Conservation (phyloP, 257 asterid genomes). For the Primulina huaijiensis region DNA sequence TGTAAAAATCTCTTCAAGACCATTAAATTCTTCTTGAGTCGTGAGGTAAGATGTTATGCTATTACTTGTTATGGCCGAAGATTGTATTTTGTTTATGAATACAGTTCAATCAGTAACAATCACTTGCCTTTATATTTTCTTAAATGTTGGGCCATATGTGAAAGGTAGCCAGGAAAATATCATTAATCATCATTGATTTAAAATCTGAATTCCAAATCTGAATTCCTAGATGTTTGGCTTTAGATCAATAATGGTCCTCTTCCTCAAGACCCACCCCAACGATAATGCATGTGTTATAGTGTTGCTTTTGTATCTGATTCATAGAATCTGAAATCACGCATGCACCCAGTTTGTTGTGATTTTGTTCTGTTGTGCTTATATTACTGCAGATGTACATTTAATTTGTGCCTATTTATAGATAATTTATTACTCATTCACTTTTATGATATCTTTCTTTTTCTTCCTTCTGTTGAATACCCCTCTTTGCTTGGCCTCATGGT, state of each 20-base stretch:
- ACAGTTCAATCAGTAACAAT: not conserved
- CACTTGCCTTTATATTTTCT: too few relatives aligned
- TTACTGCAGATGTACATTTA: not conserved
- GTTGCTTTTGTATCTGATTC: not conserved
- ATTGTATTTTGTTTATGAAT: not conserved
- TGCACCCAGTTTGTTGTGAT: not conserved
- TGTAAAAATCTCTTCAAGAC: constrained; percentile 71
- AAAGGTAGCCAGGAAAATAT: too few relatives aligned
- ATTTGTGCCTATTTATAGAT: not conserved
- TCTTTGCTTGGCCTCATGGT: not conserved
- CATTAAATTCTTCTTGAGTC: constrained; percentile 77
- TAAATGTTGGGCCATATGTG: too few relatives aligned
- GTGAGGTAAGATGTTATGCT: constrained; percentile 59
- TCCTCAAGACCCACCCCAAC: too few relatives aligned
- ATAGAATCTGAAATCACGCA: too few relatives aligned
- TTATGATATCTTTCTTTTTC: not conserved
- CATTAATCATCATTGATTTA: too few relatives aligned
- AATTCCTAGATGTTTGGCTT: too few relatives aligned
- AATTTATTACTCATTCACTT: not conserved
- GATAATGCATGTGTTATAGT: too few relatives aligned
- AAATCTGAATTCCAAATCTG: too few relatives aligned
- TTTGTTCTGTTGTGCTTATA: not conserved
- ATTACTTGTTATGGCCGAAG: not conserved
- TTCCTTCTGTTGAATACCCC: not conserved
- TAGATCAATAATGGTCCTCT: too few relatives aligned